phyloP scores from a whole-genome alignment of 2,329 filamentous ascomycete species.

The Beauveria sp. region DNA sequence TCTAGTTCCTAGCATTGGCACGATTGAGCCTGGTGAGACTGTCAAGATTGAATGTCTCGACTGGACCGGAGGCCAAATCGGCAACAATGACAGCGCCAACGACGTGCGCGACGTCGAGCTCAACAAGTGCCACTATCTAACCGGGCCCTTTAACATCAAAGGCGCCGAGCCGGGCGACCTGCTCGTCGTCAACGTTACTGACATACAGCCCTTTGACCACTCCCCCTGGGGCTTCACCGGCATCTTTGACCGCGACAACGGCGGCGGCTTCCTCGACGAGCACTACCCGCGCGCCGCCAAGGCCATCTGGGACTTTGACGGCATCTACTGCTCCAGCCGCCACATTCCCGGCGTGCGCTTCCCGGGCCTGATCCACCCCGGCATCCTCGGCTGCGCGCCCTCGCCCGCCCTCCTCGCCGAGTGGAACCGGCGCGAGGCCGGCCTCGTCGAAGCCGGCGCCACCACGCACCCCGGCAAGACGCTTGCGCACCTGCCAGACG shows the following conservation, averaged over 20 bases:
- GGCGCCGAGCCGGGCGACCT: conserved; percentile 79
- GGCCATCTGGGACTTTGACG: conserved; percentile 51
- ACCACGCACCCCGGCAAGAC: conserved; percentile 52
- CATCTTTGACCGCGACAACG: conserved; percentile 71
- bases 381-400: conserved; percentile 84
- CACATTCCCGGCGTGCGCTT: conserved; percentile 86
- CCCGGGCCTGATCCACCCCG: conserved; percentile 82
- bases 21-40: conserved; percentile 74
- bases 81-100: conserved; percentile 83
- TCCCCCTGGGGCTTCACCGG: conserved; percentile 88
- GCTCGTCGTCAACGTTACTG: conserved; percentile 81
- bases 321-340: conserved; percentile 66
- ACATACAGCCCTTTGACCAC: conserved; percentile 81
- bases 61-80: conserved; percentile 78
- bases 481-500: conserved; percentile 71
- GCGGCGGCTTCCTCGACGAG: conserved; percentile 83
- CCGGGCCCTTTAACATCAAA: conserved; percentile 81
- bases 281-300: conserved; percentile 71
- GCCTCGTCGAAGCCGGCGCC: conserved; percentile 57
- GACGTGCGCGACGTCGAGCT: conserved; percentile 80
- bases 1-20: conserved; percentile 63
- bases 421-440: conserved; percentile 79
- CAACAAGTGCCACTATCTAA: conserved; percentile 79
- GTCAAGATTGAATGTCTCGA: conserved; percentile 92
- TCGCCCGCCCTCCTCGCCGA: conserved; percentile 66